Evolutionary conservation across 2,329 filamentous ascomycete species (phyloP).

Genomic region (Canariomyces notabilis): DNA sequence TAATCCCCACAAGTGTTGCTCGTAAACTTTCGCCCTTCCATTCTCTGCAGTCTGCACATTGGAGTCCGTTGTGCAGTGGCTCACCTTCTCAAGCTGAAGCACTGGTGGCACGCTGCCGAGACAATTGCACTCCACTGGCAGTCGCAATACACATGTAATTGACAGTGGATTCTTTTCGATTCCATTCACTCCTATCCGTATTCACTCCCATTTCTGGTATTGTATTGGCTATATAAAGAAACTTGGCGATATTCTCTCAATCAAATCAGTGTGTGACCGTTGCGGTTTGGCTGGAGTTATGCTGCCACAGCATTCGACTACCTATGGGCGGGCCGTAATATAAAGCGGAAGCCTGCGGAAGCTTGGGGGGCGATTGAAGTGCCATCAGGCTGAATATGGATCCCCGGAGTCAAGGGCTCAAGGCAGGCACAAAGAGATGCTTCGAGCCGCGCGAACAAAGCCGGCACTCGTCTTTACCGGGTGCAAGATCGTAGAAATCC

Average conservation of each 20-base stretch:
- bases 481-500: conserved; percentile 11
- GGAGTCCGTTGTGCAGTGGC: no score
- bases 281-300: conserved; percentile 6
- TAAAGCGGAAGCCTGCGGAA: conserved; percentile 13
- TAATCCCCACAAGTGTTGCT: neutral
- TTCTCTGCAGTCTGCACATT: no score
- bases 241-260: neutral
- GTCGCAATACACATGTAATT: neutral
- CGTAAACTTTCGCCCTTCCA: no score
- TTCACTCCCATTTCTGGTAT: neutral
- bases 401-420: conserved; percentile 21
- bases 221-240: neutral
- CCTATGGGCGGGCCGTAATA: conserved; percentile 12
- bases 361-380: conserved; percentile 1
- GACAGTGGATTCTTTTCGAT: neutral
- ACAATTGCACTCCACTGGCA: neutral
- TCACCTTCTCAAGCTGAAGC: neutral
- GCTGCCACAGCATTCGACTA: conserved; percentile 10
- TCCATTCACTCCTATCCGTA: neutral
- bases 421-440: neutral
- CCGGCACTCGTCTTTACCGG: conserved; percentile 7
- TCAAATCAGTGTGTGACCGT: conserved; percentile 10
- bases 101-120: neutral
- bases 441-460: neutral
- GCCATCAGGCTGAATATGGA: conserved; percentile 25